Percentiles rank a stretch among this genome's conserved stretches.
phyloP scores from a whole-genome alignment of 2,329 filamentous ascomycete species.

The Hypoxylon sp. region DNA sequence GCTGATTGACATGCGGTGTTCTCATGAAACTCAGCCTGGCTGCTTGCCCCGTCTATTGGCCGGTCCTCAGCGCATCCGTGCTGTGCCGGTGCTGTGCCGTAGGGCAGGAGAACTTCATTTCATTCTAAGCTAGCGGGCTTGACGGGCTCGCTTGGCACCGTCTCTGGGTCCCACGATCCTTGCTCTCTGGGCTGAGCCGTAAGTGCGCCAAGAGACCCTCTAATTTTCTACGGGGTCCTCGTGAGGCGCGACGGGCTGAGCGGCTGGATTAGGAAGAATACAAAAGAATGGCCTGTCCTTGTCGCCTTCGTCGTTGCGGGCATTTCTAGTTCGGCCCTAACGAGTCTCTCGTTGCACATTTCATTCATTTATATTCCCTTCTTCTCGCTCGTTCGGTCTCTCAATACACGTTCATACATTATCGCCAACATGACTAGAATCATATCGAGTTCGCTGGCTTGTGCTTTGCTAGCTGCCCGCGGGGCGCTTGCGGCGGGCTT shows the following conservation, averaged over 20 bases:
- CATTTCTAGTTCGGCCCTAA: not conserved
- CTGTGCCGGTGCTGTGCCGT: not conserved
- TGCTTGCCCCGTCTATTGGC: too few species aligned
- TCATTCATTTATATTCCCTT: conserved; percentile 12
- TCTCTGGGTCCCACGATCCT: not conserved
- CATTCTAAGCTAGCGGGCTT: not conserved
- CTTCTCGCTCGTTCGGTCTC: not conserved
- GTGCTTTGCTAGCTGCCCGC: conserved; percentile 31
- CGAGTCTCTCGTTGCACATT: not conserved
- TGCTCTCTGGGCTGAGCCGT: conserved; percentile 11
- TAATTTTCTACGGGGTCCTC: not conserved
- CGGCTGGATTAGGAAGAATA: not conserved
- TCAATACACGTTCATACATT: too few species aligned
- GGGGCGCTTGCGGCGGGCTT: conserved; percentile 35
- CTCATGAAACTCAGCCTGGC: too few species aligned
- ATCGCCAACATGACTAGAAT: conserved; percentile 31
- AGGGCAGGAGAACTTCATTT: conserved; percentile 1
- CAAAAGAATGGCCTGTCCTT: conserved; percentile 8
- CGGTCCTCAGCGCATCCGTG: too few species aligned
- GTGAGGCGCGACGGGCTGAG: not conserved
- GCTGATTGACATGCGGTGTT: too few species aligned
- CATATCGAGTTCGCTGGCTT: conserved; percentile 21
- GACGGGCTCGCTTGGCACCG: conserved; percentile 1
- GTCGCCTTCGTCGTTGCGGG: not conserved
- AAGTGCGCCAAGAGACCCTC: not conserved